Base-by-base conservation (phyloP, 345 rosid species). In the Gossypium longicalyx region DNA sequence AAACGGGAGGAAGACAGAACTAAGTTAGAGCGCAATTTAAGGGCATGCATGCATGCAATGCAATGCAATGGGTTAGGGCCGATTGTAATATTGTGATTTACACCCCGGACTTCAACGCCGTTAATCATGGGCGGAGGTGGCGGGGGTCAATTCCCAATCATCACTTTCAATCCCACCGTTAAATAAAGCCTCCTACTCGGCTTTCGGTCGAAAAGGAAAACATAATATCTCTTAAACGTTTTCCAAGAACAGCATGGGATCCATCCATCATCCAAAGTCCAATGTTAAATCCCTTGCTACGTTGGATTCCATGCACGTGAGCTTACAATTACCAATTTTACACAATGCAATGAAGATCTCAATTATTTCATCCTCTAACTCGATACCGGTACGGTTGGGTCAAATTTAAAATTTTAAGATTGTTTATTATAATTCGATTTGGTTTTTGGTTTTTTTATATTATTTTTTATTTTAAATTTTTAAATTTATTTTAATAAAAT, bases 301-400 rank as follows among this genome's bases (percentile, higher is more conserved):
- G 27, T 29, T 52, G 65, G 68, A 77, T 75, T 23, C 76, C 51
- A 53, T 72, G 77, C 87, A 83, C 85, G 87, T 73, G 82, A 84
- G 75, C 71, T 34, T 34, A 34, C 38, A 34, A 0, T 34, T 34
- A 4, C 38, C 38, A 34, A 4, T 0, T 34, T 34, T 34, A 4
- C 38, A 0, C 38, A 34, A 34, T 34, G 6, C 3, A 34, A 4
- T 34, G 38, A 34, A 34, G 6, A 4, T 34, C 38, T 34, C 6
- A 34, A 34, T 34, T 34, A 34, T 34, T 34, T 34, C 38, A 34
- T 4, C 38, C 38, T 4, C 38, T 34, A 34, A 34, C 38, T 29
- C 7, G 41, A 34, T 34, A 5, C 1, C 7, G 41, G 41, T 5
- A 1, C 7, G 1, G 41, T 34, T 34, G 0, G 1, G 1, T 34